A percentile compares a stretch with the other conserved stretches of the same genome.
Evolutionary conservation across 108 stramenopile genomes (phyloP).

Genomic region (Nitzschia sp.): DNA sequence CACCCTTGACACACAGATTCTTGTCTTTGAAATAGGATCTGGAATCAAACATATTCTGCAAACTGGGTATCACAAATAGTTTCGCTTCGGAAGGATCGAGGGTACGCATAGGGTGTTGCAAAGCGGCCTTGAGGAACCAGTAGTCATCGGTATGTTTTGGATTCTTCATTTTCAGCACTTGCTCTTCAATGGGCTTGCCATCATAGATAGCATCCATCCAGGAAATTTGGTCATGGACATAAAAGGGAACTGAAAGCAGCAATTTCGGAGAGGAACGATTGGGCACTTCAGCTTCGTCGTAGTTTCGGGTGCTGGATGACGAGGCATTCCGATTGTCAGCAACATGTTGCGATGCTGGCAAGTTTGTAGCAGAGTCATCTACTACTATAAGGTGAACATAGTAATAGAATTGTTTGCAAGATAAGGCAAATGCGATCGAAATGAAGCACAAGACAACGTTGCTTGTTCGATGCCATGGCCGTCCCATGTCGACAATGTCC

Average conservation of each 20-base stretch:
- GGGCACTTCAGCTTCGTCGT: too few species aligned
- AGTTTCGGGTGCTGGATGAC: too few species aligned
- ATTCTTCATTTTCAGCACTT: not conserved
- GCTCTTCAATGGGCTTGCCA: conserved; percentile 7
- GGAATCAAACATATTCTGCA: conserved; percentile 22
- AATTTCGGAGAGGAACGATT: not conserved
- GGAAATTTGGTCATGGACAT: conserved; percentile 24
- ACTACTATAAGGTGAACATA: too few species aligned
- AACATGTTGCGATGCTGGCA: too few species aligned
- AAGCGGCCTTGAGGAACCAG: conserved; percentile 26
- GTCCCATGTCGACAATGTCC: too few species aligned
- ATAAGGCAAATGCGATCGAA: too few species aligned
- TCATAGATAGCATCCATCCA: conserved; percentile 10
- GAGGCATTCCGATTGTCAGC: too few species aligned
- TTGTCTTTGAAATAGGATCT: conserved; percentile 1
- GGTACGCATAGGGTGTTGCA: conserved; percentile 33
- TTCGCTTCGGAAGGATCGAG: conserved; percentile 17
- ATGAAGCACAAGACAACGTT: too few species aligned
- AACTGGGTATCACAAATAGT: conserved; percentile 32
- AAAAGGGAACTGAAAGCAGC: conserved; percentile 25
- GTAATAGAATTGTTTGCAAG: too few species aligned
- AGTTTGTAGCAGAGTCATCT: too few species aligned
- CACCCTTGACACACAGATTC: conserved; percentile 4
- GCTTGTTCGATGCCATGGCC: too few species aligned
- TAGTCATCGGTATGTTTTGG: conserved; percentile 26